Evolutionary conservation across 495 filamentous ascomycete genomes (phyloP), one percentile per base, ranked within the genome.

Genomic region (Neurospora sp.): DNA sequence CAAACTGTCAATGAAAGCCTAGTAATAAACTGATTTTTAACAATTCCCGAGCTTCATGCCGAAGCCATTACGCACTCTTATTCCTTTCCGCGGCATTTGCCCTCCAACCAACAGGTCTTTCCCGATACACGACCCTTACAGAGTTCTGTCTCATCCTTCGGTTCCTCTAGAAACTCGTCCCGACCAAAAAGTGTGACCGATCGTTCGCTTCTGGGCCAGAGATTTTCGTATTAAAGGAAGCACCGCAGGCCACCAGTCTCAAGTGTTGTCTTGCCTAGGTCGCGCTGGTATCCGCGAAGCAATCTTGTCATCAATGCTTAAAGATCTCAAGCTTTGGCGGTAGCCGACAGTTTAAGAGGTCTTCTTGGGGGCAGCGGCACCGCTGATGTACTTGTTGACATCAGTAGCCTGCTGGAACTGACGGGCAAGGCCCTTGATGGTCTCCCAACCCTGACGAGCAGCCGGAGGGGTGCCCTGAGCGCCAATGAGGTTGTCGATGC

Each of bases 401-500:
- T 98, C 93, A 18, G 95, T 97, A 39, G 86, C 85, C 77, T 93
- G 92, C 76, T 93, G 89, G 74, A 88, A 94, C 82, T 93, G 89
- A 77, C 87, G 85, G 44, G 91, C 85, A 27, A 85, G 79, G 70
- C 85, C 85, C 91, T 98, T 98, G 80, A 93, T 85, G 44, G 84
- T 81, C 71, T 92, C 92, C 96, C 96, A 99, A 45, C 85, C 90
- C 77, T 93, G 89, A 76, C 92, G 90, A 68, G 88, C 91, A n/a
- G 85, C 89, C 4, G 96, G 94, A 1, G 96, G 96, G 53, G 91
- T 93, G 81, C 89, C 91, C 85, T 97, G 93, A 80, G 94, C 93
- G 70, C 92, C 92, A 59, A 96, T 85, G 18, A 93, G 81, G 69
- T 91, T 89, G 84, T 99, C 95, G 65, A 92, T 86, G 72, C 93